Base-by-base conservation (phyloP, 2,329 filamentous ascomycete species). In the Anisogramma anomala region DNA sequence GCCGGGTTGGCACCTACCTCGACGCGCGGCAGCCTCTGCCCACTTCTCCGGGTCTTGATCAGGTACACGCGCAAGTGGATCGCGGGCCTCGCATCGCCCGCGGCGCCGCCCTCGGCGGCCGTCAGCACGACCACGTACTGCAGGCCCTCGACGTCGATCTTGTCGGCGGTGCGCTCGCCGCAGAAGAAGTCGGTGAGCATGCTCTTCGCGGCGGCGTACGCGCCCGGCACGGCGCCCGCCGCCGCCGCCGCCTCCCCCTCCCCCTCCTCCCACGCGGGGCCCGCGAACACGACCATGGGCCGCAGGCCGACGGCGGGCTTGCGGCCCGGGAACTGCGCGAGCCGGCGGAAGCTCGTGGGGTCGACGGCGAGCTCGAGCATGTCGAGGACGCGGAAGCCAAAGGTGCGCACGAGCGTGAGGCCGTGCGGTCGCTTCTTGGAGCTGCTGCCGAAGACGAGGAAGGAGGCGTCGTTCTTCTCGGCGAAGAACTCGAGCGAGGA, bases 351-450 rank as follows among this genome's bases (percentile, higher is more conserved):
- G 14, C 72, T 77, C 19, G 82, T 75, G 3, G 79, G 71, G 53
- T 95, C 79, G 45, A 98, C 74, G 58, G 85, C 71, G 53, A 96
- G 65, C 71, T 98, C 91, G 41, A 94, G 68, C 86, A 98, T 94
- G 62, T 98, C 93, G 50, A 96, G 72, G 13, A 94, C 71, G 64
- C 91, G 88, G 66, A 84, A 77, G 53, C 80, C 75, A 60, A 94
- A 96, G 32, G 83, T 84, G 48, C 91, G 79, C 30, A 82, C 71
- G 33, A 96, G 63, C 0, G 87, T 95, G 53, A 98, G 61, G 48
- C 80, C 81, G 63, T 98, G 87, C 4, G 88, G 88, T n/a, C 91
- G 74, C 72, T 96, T 98, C 73, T 96, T 98, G 61, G 75, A 85
- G 62, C 81, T 82, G 59, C 76, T 80, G 39, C 81, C 88, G 54